A percentile compares a stretch with the other conserved stretches of the same genome.
phyloP scores from a whole-genome alignment of 208 protist species.

The Borovskyia barvae region DNA sequence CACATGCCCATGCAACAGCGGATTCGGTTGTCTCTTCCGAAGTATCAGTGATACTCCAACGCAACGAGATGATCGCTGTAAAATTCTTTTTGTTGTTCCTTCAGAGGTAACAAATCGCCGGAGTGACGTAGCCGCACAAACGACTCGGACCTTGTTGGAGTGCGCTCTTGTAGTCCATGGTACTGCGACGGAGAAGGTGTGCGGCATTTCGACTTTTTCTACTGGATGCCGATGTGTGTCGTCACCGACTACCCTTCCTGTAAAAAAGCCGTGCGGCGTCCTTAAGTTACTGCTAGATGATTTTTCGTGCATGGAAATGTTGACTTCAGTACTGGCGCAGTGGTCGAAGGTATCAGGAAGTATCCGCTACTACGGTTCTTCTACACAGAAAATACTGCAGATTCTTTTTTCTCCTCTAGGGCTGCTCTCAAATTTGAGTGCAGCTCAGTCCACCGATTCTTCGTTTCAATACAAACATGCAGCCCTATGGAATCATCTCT shows the following conservation, averaged over 20 bases:
- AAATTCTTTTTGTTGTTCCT: conserved; percentile 14
- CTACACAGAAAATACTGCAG: conserved; percentile 7
- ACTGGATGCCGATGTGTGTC: too few species aligned
- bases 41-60: not conserved
- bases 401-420: conserved; percentile 7
- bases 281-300: conserved; percentile 18
- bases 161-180: too few species aligned
- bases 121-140: not conserved
- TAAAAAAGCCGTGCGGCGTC: not conserved
- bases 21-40: conserved; percentile 17
- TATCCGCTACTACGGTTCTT: conserved; percentile 23
- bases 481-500: conserved; percentile 7
- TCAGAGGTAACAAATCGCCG: not conserved
- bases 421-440: not conserved
- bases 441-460: not conserved
- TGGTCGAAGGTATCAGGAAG: conserved; percentile 9
- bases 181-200: too few species aligned
- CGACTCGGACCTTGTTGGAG: not conserved
- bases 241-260: not conserved
- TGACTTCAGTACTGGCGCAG: conserved; percentile 5
- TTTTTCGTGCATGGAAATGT: conserved; percentile 9
- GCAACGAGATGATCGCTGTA: not conserved
- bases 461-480: not conserved
- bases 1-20: not conserved
- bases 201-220: too few species aligned